Percentiles rank a stretch among this genome's conserved stretches.
Evolutionary conservation across 441 rosid genomes (phyloP).

Genomic region (Pelargonium myrrhifolium): DNA sequence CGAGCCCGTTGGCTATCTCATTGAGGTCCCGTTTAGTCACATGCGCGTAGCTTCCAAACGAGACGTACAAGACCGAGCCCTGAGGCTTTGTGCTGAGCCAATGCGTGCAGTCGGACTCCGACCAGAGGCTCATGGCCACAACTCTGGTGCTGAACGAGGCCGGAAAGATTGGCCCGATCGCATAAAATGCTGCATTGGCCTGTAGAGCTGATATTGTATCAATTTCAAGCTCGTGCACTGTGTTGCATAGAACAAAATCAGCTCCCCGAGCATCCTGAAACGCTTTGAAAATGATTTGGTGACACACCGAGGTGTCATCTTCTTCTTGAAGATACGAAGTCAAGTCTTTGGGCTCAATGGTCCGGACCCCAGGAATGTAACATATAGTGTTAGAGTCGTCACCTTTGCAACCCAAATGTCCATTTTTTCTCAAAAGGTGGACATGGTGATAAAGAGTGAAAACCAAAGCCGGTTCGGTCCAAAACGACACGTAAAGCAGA

Average conservation of each 20-base stretch:
- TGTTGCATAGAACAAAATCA: conserved; percentile 50
- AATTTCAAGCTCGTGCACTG: conserved; percentile 44
- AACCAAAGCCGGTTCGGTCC: conserved; percentile 68
- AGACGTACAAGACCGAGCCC: conserved; percentile 53
- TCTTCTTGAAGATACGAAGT: conserved; percentile 48
- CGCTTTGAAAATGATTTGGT: conserved; percentile 36
- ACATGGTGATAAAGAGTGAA: conserved; percentile 49
- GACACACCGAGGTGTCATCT: conserved; percentile 28
- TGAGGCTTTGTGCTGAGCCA: conserved; percentile 44
- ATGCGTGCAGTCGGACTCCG: conserved; percentile 53
- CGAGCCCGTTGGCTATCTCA: conserved; percentile 56
- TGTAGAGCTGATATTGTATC: conserved; percentile 39
- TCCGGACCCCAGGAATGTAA: conserved; percentile 51
- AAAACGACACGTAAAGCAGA: conserved; percentile 50
- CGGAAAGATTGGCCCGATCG: conserved; percentile 54
- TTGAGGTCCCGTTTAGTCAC: conserved; percentile 37
- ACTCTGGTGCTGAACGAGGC: conserved; percentile 23
- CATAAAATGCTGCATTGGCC: conserved; percentile 35
- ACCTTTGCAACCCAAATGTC: conserved; percentile 42
- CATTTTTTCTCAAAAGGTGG: conserved; percentile 50
- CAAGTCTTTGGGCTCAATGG: conserved; percentile 45
- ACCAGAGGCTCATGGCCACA: conserved; percentile 57
- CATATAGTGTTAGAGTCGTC: conserved; percentile 40
- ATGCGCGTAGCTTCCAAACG: conserved; percentile 70
- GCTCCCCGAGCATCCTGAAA: conserved; percentile 41